Evolutionary conservation across 306 rosid genomes (phyloP).

Genomic region (Bauhinia variegata): DNA sequence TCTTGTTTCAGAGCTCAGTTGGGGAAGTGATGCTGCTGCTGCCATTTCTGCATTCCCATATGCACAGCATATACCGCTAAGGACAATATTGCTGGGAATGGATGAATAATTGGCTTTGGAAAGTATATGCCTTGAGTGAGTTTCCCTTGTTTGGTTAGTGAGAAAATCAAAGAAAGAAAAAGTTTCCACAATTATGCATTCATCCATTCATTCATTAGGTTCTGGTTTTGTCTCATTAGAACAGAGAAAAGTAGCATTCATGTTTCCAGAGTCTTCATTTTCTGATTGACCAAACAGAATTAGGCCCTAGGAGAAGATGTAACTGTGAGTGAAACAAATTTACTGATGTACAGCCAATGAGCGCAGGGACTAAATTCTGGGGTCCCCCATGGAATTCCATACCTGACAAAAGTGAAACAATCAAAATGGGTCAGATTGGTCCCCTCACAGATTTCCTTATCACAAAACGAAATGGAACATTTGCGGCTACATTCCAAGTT

Average conservation of each 20-base stretch:
- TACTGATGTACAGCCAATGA: no score
- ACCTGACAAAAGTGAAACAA: not conserved
- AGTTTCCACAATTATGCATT: conserved; percentile 6
- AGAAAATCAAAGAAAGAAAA: conserved; percentile 25
- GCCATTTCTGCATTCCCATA: conserved; percentile 32
- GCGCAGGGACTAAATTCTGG: not conserved
- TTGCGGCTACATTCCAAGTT: conserved; percentile 36
- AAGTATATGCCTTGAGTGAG: not conserved
- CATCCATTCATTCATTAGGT: conserved; percentile 12
- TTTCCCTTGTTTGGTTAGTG: conserved; percentile 7
- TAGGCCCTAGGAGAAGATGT: no score
- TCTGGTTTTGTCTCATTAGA: conserved; percentile 36
- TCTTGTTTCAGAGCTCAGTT: conserved; percentile 46
- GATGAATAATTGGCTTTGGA: conserved; percentile 19
- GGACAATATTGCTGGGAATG: conserved; percentile 29
- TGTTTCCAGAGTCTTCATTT: not conserved
- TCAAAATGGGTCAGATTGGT: not conserved
- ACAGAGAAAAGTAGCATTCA: not conserved
- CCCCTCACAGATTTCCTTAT: conserved; percentile 20
- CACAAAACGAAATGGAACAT: conserved; percentile 4
- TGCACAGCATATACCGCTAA: conserved; percentile 42
- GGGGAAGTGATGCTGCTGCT: conserved; percentile 39
- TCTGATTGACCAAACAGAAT: not conserved
- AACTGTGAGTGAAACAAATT: no score
- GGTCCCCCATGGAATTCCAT: conserved; percentile 7